Percentiles rank a stretch among this genome's conserved stretches.
Conservation (phyloP, 345 rosid species). For the Ceriops zippeliana region DNA sequence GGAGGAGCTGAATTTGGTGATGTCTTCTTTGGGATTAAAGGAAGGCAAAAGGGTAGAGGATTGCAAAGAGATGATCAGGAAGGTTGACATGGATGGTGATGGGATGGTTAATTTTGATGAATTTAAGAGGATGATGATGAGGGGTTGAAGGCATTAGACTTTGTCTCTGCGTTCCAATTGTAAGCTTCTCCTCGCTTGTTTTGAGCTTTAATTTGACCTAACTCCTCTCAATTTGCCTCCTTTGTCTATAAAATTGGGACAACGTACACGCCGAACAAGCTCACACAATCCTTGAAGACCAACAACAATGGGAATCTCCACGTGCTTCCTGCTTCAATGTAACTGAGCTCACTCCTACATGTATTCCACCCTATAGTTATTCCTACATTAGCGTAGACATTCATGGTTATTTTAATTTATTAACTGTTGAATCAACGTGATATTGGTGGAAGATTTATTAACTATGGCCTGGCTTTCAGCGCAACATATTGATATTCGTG, state of each 20-base stretch:
- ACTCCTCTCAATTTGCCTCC: no score
- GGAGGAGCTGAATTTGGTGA: conserved; percentile 17
- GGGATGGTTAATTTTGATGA: conserved; percentile 31
- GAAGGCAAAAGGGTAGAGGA: conserved; percentile 21
- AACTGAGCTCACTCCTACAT: neutral
- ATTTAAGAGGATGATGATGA: conserved; percentile 26
- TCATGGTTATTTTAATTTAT: no score
- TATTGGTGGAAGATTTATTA: no score
- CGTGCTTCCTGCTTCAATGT: neutral
- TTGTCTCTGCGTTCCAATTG: conserved; percentile 8
- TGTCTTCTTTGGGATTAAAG: conserved; percentile 23
- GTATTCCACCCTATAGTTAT: neutral
- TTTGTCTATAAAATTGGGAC: neutral
- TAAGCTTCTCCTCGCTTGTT: neutral
- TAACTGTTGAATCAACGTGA: no score
- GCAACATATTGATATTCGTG: no score
- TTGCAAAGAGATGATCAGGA: conserved; percentile 25
- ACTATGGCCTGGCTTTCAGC: no score
- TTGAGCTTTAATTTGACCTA: no score
- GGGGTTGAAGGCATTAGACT: conserved; percentile 7
- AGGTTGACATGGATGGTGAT: conserved; percentile 28
- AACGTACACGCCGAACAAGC: no score
- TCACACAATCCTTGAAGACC: no score
- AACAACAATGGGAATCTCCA: no score
- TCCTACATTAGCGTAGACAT: no score